These are phyloP conservation scores for Cyberlindnera euphorbiae DNA, from an alignment of 805 yeast genomes.

Conservation along the genomic window DNA sequence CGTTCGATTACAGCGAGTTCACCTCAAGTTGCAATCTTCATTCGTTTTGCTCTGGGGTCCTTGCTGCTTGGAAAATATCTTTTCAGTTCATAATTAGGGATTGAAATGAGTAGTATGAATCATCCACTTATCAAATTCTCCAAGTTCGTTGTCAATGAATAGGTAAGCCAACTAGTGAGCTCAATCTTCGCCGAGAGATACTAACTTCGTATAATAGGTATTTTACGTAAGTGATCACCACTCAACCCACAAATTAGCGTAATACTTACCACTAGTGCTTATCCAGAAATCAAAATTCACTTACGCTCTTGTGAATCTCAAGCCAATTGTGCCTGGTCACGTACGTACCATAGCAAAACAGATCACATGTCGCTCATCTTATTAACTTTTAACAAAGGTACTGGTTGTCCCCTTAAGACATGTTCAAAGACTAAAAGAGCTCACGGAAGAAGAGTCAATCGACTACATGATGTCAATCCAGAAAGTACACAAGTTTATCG, in stretches of 20 bases:
- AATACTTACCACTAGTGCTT: background rate
- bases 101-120: constrained; percentile 5
- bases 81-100: no score
- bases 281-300: constrained; percentile 56
- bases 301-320: constrained; percentile 84
- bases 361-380: background rate
- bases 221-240: constrained; percentile 5
- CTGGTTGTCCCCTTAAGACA: constrained; percentile 78
- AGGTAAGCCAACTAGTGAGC: no score
- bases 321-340: constrained; percentile 94
- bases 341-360: constrained; percentile 26
- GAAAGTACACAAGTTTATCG: constrained; percentile 62
- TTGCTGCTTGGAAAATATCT: no score
- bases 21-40: background rate
- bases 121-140: constrained; percentile 37
- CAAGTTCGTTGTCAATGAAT: constrained; percentile 50
- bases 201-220: no score
- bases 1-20: background rate
- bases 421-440: constrained; percentile 62
- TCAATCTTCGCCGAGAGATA: no score
- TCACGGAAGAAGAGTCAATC: constrained; percentile 62
- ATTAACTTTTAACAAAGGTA: constrained; percentile 24
- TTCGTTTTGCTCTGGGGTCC: no score
- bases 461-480: constrained; percentile 82
- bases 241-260: no score